phyloP scores from a whole-genome alignment of 75 land plant genomes.

The Cupressus sempervirens region DNA sequence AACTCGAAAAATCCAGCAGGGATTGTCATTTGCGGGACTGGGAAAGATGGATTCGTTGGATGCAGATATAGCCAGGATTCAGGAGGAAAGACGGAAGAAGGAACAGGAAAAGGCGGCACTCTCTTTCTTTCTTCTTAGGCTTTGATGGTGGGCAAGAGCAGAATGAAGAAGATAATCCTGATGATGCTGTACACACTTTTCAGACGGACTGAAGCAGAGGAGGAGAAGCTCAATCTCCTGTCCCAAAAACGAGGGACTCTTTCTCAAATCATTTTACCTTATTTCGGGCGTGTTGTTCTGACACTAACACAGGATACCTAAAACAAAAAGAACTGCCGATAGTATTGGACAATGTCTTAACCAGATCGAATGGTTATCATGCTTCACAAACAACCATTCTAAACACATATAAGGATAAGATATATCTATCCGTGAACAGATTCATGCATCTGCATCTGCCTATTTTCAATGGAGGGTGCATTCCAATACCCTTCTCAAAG shows the following conservation, averaged over 20 bases:
- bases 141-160: too few relatives aligned
- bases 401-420: too few relatives aligned
- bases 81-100: conserved; percentile 83
- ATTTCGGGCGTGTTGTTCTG: neutral
- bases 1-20: neutral
- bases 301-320: too few relatives aligned
- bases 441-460: neutral
- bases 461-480: neutral
- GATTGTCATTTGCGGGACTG: neutral
- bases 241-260: neutral
- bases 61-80: conserved; percentile 62
- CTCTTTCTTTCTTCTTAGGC: too few relatives aligned
- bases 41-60: conserved; percentile 47
- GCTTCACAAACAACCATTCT: too few relatives aligned
- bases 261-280: neutral
- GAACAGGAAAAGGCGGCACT: conserved; percentile 70
- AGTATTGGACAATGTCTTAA: too few relatives aligned
- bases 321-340: too few relatives aligned
- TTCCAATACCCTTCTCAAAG: neutral
- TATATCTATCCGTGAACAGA: too few relatives aligned
- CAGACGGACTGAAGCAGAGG: too few relatives aligned
- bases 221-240: neutral
- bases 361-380: too few relatives aligned
- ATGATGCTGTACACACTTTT: too few relatives aligned
- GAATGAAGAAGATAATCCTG: too few relatives aligned